Percentiles rank a stretch among this genome's conserved stretches.
phyloP scores from a whole-genome alignment of 257 asterid species.

The Solanum pimpinellifolium region DNA sequence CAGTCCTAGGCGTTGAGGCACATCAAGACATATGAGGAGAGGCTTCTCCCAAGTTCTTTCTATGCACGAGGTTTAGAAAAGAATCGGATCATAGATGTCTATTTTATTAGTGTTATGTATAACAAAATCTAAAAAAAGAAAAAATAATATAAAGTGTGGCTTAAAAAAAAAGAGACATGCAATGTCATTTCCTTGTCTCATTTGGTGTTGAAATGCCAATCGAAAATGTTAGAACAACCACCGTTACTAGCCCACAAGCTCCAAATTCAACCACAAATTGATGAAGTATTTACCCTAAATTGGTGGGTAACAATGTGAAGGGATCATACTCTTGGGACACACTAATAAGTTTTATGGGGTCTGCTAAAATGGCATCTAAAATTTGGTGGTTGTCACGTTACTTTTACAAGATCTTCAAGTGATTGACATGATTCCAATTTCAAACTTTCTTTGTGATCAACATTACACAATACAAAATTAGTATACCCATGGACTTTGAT shows the following conservation, averaged over 20 bases:
- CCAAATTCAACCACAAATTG: neutral
- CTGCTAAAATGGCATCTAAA: neutral
- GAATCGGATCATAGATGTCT: too few relatives aligned
- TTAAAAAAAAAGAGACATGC: neutral
- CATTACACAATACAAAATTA: neutral
- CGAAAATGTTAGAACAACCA: neutral
- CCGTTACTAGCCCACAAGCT: neutral
- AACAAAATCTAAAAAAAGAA: neutral
- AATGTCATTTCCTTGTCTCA: neutral
- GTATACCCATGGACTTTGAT: neutral
- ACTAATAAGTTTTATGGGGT: neutral
- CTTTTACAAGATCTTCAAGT: neutral
- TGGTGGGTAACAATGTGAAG: neutral
- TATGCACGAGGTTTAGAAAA: neutral
- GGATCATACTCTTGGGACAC: neutral
- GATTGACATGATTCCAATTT: neutral
- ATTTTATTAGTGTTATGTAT: accelerated
- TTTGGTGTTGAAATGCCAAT: neutral
- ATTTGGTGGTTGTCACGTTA: neutral
- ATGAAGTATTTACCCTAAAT: neutral
- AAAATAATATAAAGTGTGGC: neutral
- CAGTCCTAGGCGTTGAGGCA: neutral
- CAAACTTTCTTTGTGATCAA: neutral
- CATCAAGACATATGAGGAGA: too few relatives aligned
- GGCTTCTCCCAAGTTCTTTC: neutral